A percentile compares a stretch with the other conserved stretches of the same genome.
Evolutionary conservation across 805 yeast genomes (phyloP).

Genomic region (Metschnikowia chrysomelidarum): DNA sequence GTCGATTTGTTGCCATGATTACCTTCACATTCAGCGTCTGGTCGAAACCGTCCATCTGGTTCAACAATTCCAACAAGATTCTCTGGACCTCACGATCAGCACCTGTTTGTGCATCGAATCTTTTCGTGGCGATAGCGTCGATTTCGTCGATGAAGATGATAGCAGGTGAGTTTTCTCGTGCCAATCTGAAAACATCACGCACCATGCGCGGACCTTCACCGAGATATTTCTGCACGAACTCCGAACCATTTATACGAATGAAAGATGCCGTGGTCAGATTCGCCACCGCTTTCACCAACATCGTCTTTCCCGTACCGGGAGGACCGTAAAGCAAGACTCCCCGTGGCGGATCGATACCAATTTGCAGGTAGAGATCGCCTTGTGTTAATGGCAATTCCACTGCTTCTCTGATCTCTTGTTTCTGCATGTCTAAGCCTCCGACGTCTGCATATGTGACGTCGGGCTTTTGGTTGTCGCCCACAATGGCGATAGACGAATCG

Average conservation of each 20-base stretch:
- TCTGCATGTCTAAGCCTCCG: slow-evolving; percentile 99
- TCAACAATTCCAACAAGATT: slow-evolving; percentile 88
- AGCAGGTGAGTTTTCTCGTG: slow-evolving; percentile 95
- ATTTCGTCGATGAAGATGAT: slow-evolving; percentile 98
- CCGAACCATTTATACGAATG: slow-evolving; percentile 96
- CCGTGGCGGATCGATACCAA: slow-evolving; percentile 98
- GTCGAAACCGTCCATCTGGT: slow-evolving; percentile 99
- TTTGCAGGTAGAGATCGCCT: slow-evolving; percentile 92
- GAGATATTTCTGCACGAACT: slow-evolving; percentile 94
- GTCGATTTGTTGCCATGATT: slow-evolving; percentile 98
- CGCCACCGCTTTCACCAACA: slow-evolving; percentile 99
- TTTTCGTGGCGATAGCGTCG: slow-evolving; percentile 98
- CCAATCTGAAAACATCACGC: slow-evolving; percentile 94
- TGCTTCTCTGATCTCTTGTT: slow-evolving; percentile 98
- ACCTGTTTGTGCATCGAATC: slow-evolving; percentile 99
- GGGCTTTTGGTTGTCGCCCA: slow-evolving; percentile 91
- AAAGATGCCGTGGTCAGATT: slow-evolving; percentile 94
- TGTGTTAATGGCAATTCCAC: slow-evolving; percentile 96
- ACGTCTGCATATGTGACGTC: slow-evolving; percentile 95
- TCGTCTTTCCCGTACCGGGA: slow-evolving; percentile 99
- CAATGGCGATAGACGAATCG: slow-evolving; percentile 91
- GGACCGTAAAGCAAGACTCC: slow-evolving; percentile 99
- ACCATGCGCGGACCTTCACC: slow-evolving; percentile 99
- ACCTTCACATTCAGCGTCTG: slow-evolving; percentile 94
- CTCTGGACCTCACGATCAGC: slow-evolving; percentile 99